Evolutionary conservation across 202 grass and related monocot genomes (phyloP).

Genomic region (Bolboschoenoplectus hybrid): DNA sequence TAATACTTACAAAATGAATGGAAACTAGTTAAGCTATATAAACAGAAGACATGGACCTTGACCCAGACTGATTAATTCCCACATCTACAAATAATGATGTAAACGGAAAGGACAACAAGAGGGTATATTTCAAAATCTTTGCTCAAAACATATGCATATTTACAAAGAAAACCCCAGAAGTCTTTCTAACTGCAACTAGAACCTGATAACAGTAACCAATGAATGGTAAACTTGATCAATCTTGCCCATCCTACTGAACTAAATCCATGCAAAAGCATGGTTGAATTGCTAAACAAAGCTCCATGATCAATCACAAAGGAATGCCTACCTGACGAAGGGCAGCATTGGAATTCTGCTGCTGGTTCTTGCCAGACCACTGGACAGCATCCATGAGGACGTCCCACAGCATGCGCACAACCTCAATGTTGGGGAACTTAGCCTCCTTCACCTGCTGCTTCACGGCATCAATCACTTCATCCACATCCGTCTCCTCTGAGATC

Average conservation of each 20-base stretch:
- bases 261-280: background rate
- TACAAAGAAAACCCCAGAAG: background rate
- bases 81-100: background rate
- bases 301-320: background rate
- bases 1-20: background rate
- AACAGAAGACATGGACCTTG: background rate
- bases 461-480: constrained; percentile 70
- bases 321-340: constrained; percentile 74
- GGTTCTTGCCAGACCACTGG: constrained; percentile 98
- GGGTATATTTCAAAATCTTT: background rate
- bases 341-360: constrained; percentile 93
- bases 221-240: background rate
- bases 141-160: background rate
- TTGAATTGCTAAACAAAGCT: background rate
- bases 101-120: background rate
- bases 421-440: constrained; percentile 89
- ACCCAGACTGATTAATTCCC: background rate
- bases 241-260: background rate
- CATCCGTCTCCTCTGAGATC: constrained; percentile 67
- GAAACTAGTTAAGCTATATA: background rate
- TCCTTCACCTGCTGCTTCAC: constrained; percentile 90
- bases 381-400: constrained; percentile 91
- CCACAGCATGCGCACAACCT: constrained; percentile 88
- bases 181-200: background rate
- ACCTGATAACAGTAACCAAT: background rate